Conservation (phyloP, 2,329 filamentous ascomycete species). For the Eutypella sp. region DNA sequence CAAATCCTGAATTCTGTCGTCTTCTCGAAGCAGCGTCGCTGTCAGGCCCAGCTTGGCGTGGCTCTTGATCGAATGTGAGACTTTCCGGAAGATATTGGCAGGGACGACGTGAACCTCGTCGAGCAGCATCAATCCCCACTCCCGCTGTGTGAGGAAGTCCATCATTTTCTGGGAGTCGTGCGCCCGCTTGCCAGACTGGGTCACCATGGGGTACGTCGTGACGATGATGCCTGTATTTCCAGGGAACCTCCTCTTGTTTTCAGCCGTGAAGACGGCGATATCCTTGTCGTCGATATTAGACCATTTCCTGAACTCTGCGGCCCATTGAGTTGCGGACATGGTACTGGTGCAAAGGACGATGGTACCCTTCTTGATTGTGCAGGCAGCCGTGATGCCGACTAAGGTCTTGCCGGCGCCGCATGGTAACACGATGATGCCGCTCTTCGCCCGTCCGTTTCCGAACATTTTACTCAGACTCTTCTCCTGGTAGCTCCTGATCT, state of each 20-base stretch:
- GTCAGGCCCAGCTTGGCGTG: slow-evolving; percentile 94
- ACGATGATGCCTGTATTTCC: slow-evolving; percentile 94
- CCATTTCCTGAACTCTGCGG: slow-evolving; percentile 96
- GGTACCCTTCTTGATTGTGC: slow-evolving; percentile 94
- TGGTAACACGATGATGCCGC: slow-evolving; percentile 92
- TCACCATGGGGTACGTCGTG: slow-evolving; percentile 99
- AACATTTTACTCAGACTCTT: slow-evolving; percentile 99
- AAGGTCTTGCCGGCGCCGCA: slow-evolving; percentile 96
- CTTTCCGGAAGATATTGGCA: slow-evolving; percentile 91
- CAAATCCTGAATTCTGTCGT: slow-evolving; percentile 95
- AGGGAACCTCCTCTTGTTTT: slow-evolving; percentile 78
- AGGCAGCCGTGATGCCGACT: slow-evolving; percentile 96
- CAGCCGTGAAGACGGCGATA: slow-evolving; percentile 91
- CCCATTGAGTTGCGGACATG: slow-evolving; percentile 97
- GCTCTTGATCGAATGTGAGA: slow-evolving; percentile 87
- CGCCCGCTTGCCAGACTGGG: slow-evolving; percentile 77
- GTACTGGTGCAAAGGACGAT: slow-evolving; percentile 95
- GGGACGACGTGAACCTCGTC: slow-evolving; percentile 98
- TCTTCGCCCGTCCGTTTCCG: slow-evolving; percentile 93
- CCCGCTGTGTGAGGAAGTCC: slow-evolving; percentile 80
- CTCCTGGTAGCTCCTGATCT: slow-evolving; percentile 92
- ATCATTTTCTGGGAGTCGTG: slow-evolving; percentile 97
- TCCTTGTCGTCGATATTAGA: slow-evolving; percentile 92
- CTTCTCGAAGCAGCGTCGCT: slow-evolving; percentile 88
- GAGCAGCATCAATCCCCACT: slow-evolving; percentile 96